Conservation (phyloP, 139 green algal species). For the Penium margaritaceum region DNA sequence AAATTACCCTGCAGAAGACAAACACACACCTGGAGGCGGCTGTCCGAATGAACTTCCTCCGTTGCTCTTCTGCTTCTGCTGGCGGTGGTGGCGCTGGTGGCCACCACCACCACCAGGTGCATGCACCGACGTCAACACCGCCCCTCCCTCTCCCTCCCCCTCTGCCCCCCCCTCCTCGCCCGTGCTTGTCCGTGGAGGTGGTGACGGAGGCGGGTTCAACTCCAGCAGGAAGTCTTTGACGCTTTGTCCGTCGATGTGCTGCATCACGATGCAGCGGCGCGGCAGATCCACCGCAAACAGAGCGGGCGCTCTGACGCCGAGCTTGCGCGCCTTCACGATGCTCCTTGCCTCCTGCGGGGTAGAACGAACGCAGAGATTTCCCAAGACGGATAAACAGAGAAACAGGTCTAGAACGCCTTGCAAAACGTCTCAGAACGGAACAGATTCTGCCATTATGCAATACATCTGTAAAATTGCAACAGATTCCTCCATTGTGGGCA, state of each 20-base stretch:
- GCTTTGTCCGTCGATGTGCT: conserved; percentile 56
- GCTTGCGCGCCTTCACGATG: conserved; percentile 61
- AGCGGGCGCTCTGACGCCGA: conserved; percentile 61
- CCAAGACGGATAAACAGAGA: not conserved
- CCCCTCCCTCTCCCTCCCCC: not conserved
- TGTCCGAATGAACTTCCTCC: too few relatives aligned
- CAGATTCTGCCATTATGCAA: too few relatives aligned
- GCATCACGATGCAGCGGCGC: conserved; percentile 59
- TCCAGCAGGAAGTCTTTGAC: conserved; percentile 57
- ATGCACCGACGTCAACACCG: not conserved
- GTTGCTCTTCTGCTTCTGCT: too few relatives aligned
- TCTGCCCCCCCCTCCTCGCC: not conserved
- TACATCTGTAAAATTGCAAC: too few relatives aligned
- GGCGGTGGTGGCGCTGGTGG: too few relatives aligned
- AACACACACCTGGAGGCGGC: too few relatives aligned
- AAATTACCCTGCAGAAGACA: too few relatives aligned
- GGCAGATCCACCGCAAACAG: conserved; percentile 63
- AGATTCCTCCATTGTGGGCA: too few relatives aligned
- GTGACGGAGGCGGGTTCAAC: not conserved
- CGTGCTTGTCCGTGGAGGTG: not conserved
- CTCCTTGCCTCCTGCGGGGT: conserved; percentile 58
- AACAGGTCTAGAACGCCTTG: too few relatives aligned
- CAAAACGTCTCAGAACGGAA: too few relatives aligned
- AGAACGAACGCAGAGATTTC: not conserved
- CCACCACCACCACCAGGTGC: too few relatives aligned